These are phyloP conservation scores for Kwoniella heveanensis DNA, from an alignment of 768 basidiomycete species.

Conservation along the genomic window DNA sequence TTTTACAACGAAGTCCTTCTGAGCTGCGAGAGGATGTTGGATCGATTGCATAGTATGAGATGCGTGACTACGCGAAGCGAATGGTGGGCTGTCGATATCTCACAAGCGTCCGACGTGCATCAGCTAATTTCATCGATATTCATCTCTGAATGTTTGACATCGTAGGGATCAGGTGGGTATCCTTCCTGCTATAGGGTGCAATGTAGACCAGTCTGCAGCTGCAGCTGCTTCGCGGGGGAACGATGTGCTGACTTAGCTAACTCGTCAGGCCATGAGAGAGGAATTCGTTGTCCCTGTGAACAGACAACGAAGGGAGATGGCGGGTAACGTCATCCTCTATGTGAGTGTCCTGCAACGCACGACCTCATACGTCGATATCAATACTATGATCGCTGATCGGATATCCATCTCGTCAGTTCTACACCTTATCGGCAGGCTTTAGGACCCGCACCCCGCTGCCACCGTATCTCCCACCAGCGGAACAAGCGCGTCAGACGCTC, in stretches of 20 bases:
- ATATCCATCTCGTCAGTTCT: too few species aligned
- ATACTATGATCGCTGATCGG: too few species aligned
- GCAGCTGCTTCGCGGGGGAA: too few species aligned
- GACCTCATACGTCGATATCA: too few species aligned
- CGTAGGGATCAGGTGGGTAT: constrained; percentile 70
- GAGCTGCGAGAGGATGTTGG: constrained; percentile 58
- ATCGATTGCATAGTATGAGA: constrained; percentile 82
- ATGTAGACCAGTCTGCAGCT: too few species aligned
- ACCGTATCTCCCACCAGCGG: constrained; percentile 91
- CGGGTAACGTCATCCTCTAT: constrained; percentile 86
- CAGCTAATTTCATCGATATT: background rate
- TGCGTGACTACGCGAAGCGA: constrained; percentile 95
- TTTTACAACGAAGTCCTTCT: constrained; percentile 66
- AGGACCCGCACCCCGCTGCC: constrained; percentile 73
- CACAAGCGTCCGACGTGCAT: too few species aligned
- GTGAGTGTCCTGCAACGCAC: constrained; percentile 34
- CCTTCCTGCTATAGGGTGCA: background rate
- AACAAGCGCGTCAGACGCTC: constrained; percentile 75
- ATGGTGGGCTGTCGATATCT: constrained; percentile 62
- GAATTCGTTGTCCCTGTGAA: constrained; percentile 93
- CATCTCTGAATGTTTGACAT: constrained; percentile 9
- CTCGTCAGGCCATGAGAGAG: constrained; percentile 69
- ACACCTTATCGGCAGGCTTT: constrained; percentile 51
- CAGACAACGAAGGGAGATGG: constrained; percentile 81
- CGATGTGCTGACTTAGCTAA: too few species aligned